Evolutionary conservation across 2,329 filamentous ascomycete species (phyloP).

Genomic region (Biscogniauxia sp.): DNA sequence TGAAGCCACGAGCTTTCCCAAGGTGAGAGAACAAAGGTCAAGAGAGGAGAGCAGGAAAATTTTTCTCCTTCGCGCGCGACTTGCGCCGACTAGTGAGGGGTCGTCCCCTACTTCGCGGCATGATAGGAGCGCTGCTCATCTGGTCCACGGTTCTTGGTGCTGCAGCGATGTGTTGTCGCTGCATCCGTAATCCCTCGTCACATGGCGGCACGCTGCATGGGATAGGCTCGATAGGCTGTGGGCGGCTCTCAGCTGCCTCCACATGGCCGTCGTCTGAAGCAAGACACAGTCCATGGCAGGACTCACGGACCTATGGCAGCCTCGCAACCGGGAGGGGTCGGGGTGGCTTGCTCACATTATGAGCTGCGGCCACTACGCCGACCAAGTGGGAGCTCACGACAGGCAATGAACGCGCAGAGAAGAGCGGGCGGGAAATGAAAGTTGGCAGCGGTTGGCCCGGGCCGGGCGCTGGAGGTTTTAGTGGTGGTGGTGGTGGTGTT

Average conservation of each 20-base stretch:
- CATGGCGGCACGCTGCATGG: slow-evolving; percentile 32
- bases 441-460: slow-evolving; percentile 9
- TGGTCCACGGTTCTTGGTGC: slow-evolving; percentile 15
- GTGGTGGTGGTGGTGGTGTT: not conserved
- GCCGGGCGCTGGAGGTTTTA: not conserved
- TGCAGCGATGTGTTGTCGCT: slow-evolving; percentile 43
- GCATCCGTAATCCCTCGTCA: slow-evolving; percentile 43
- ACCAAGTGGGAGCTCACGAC: slow-evolving; percentile 22
- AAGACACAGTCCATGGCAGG: slow-evolving; percentile 38
- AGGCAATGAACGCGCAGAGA: slow-evolving; percentile 1
- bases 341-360: slow-evolving; percentile 45
- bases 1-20: not conserved
- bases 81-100: not conserved
- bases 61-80: not conserved
- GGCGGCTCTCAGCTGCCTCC: slow-evolving; percentile 35
- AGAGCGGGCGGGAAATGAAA: slow-evolving; percentile 12
- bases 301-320: slow-evolving; percentile 38
- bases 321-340: slow-evolving; percentile 31
- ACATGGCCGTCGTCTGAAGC: slow-evolving; percentile 34
- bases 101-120: not conserved
- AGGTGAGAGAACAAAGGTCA: not conserved
- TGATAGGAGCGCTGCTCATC: not conserved
- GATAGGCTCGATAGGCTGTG: slow-evolving; percentile 43
- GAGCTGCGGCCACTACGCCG: slow-evolving; percentile 43
- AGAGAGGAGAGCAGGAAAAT: not conserved